phyloP scores from a whole-genome alignment of 371 early-diverging fungal genomes.

The Dinochytrium kinnereticum region DNA sequence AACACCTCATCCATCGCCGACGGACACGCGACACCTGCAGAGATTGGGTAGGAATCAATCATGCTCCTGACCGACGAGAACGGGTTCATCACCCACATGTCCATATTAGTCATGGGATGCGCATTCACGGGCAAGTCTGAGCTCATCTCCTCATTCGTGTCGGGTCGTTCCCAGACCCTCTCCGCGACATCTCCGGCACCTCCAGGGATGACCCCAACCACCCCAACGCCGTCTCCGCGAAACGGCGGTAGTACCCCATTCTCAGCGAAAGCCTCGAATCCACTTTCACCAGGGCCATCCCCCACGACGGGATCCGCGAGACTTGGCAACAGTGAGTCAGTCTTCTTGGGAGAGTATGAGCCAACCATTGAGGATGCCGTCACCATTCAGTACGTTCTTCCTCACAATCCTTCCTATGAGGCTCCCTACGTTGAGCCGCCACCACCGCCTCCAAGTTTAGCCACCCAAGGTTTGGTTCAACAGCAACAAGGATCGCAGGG shows the following conservation, averaged over 20 bases:
- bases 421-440: conserved; percentile 19
- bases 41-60: no score
- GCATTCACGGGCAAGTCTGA: conserved; percentile 40
- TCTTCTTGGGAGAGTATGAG: conserved; percentile 29
- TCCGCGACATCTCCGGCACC: background rate
- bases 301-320: background rate
- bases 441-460: conserved; percentile 9
- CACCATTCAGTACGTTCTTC: conserved; percentile 35
- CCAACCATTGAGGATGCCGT: conserved; percentile 43
- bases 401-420: conserved; percentile 13
- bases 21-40: no score
- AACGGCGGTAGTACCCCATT: background rate
- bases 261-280: no score
- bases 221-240: background rate
- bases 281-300: no score
- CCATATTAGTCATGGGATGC: conserved; percentile 38
- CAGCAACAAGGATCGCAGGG: no score
- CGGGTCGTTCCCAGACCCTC: background rate
- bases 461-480: background rate
- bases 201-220: background rate
- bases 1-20: no score
- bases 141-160: conserved; percentile 30
- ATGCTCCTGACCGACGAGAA: conserved; percentile 7
- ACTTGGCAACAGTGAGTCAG: background rate
- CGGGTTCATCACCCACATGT: conserved; percentile 40